Conservation (phyloP, 495 filamentous ascomycete genomes). For the Hyaloscypha hepaticicola region DNA sequence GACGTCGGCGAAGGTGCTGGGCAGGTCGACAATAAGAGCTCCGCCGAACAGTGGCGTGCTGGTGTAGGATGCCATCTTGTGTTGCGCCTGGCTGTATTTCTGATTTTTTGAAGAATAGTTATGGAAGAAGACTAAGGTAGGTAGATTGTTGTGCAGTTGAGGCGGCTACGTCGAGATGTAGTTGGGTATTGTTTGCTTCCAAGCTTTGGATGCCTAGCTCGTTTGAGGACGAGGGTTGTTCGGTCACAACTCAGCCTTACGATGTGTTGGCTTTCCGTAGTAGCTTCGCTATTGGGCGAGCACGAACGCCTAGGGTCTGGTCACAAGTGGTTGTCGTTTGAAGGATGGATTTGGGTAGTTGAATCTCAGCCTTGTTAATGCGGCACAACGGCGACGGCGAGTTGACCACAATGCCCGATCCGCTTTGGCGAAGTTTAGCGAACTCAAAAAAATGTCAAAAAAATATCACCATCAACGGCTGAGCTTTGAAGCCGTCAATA, state of each 20-base stretch:
- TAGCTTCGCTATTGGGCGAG: not conserved
- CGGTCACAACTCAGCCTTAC: not conserved
- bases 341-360: not conserved
- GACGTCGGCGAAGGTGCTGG: constrained; percentile 73
- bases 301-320: not conserved
- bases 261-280: not conserved
- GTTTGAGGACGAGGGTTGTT: not conserved
- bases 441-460: not conserved
- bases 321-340: not conserved
- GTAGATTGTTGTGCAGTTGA: not conserved
- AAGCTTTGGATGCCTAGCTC: not conserved
- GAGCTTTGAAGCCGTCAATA: not conserved
- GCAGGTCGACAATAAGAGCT: constrained; percentile 71
- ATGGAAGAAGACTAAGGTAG: not conserved
- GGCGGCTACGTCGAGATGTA: not conserved
- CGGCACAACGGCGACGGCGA: not conserved
- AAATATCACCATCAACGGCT: not conserved
- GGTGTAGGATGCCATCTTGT: constrained; percentile 49
- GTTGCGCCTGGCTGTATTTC: not conserved
- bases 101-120: not conserved
- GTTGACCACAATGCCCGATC: not conserved
- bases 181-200: not conserved
- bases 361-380: not conserved
- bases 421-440: constrained; percentile 2
- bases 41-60: constrained; percentile 74